Evolutionary conservation across 73 alveolate genomes (phyloP), one percentile per base, ranked within the genome.

Genomic region (Uronychia setigera): DNA sequence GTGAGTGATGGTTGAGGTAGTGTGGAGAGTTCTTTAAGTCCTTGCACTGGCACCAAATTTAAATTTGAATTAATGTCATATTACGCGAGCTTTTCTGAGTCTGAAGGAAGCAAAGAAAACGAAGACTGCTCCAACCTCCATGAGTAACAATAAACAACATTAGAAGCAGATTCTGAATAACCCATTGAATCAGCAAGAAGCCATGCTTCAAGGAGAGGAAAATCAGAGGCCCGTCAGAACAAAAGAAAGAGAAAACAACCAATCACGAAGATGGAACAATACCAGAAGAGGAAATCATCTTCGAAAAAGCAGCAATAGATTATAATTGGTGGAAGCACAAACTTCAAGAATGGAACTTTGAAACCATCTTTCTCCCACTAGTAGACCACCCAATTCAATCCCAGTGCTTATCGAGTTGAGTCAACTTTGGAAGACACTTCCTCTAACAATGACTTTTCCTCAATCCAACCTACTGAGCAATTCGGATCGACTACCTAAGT

Each of bases 1-100:
- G 67, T 46, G 67, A 46, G 67, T 46, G 67, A 46, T 46, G 67
- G 67, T 46, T 46, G 67, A 46, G 67, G 67, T 46, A 46, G 67
- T 46, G 67, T 46, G 67, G 67, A 46, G 67, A 19, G 67, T 5
- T 5, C n/a, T n/a, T n/a, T n/a, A n/a, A n/a, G n/a, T n/a, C n/a
- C 19, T 5, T 5, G 67, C n/a, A 19, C 5, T 11, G 67, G 19
- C 67, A 46, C 67, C 5, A 5, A 19, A 46, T 46, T 46, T 46
- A 46, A 46, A 46, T 46, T 46, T 19, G 19, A 46, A 46, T 46
- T 46, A 5, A 46, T 46, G 67, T 46, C 67, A 19, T 46, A 46
- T 46, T 46, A 46, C 67, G 67, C 67, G 5, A 46, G 67, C 67
- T 46, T 46, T 46, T 46, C 67, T 11, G 67, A 46, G 67, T 5